These are phyloP conservation scores for Gentiana macrophylla DNA, from an alignment of 257 asterid genomes.

Conservation along the genomic window DNA sequence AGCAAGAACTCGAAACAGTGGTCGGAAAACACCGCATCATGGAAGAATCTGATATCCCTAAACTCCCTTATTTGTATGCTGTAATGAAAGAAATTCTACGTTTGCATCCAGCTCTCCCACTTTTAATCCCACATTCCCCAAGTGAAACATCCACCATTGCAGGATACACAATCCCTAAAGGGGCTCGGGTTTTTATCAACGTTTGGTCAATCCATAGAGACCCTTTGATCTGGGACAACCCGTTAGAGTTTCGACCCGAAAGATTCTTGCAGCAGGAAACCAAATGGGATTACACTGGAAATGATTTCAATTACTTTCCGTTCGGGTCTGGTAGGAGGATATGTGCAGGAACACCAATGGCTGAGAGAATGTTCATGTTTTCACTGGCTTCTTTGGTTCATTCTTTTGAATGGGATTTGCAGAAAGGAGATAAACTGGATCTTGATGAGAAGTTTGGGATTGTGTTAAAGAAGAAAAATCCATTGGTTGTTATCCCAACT, in stretches of 20 bases:
- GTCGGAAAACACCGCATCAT: slow-evolving; percentile 32
- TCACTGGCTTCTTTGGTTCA: slow-evolving; percentile 10
- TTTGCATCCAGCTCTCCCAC: slow-evolving; percentile 35
- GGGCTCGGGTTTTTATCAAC: slow-evolving; percentile 33
- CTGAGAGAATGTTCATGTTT: slow-evolving; percentile 13
- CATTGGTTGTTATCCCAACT: slow-evolving; percentile 46
- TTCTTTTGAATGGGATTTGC: slow-evolving; percentile 7
- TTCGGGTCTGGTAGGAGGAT: slow-evolving; percentile 14
- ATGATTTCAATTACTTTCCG: slow-evolving; percentile 9
- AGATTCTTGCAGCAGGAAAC: background rate
- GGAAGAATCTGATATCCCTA: slow-evolving; percentile 32
- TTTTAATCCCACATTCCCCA: slow-evolving; percentile 40
- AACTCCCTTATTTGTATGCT: slow-evolving; percentile 40
- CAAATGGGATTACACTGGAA: background rate
- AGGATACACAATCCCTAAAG: slow-evolving; percentile 33
- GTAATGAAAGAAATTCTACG: slow-evolving; percentile 45
- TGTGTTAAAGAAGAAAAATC: slow-evolving; percentile 40
- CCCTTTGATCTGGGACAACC: slow-evolving; percentile 44
- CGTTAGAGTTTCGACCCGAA: slow-evolving; percentile 18
- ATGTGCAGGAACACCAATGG: slow-evolving; percentile 12
- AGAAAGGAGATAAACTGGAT: background rate
- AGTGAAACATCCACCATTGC: slow-evolving; percentile 23
- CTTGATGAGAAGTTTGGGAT: slow-evolving; percentile 50
- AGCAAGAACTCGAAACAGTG: slow-evolving; percentile 36
- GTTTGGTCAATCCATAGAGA: slow-evolving; percentile 51